Evolutionary conservation across 2,329 filamentous ascomycete species (phyloP).

Genomic region (Diaporthe australafricana): DNA sequence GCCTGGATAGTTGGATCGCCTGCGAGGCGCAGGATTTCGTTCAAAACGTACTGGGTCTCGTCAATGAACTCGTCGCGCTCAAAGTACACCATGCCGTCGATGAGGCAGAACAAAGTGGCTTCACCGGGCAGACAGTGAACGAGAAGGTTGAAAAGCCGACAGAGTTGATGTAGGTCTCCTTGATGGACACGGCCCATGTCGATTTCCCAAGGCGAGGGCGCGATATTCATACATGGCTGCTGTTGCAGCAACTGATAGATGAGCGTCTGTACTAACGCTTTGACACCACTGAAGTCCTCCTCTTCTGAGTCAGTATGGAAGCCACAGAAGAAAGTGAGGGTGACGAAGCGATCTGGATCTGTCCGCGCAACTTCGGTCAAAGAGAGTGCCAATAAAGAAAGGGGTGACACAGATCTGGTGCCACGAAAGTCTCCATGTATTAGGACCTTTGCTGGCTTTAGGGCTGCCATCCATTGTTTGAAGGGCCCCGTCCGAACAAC

Average conservation of each 20-base stretch:
- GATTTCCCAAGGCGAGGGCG: neutral
- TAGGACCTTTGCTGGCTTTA: neutral
- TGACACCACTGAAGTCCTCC: neutral
- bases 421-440: conserved; percentile 6
- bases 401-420: neutral
- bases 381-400: conserved; percentile 1
- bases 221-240: neutral
- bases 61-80: conserved; percentile 18
- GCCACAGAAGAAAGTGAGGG: conserved; percentile 17
- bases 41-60: neutral
- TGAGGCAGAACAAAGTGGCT: neutral
- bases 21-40: neutral
- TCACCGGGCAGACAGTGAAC: neutral
- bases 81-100: conserved; percentile 19
- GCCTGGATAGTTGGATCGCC: neutral
- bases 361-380: neutral
- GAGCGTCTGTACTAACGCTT: neutral
- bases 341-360: neutral
- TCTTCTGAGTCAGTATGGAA: neutral
- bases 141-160: neutral
- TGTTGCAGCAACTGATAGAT: neutral
- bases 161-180: neutral
- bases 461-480: neutral
- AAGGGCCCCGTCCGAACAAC: neutral
- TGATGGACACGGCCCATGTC: neutral